Evolutionary conservation across 345 rosid genomes (phyloP), one percentile per base, ranked within the genome.

Genomic region (Citrus glauca): DNA sequence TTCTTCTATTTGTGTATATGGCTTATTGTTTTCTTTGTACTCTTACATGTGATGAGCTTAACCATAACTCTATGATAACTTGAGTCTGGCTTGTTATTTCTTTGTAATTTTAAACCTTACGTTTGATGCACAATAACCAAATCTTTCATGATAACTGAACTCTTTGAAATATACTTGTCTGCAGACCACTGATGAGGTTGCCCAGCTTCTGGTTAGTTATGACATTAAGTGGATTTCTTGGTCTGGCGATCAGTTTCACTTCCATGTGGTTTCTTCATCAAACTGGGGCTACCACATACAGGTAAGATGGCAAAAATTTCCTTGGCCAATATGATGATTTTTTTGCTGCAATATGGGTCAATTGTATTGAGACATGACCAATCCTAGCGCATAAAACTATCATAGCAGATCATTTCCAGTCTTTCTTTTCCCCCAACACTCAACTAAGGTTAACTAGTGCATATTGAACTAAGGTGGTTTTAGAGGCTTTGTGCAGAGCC

Each of bases 221-320:
- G 82, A 94, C 99, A 35, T 84, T 94, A 33, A 94, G 99, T 82
- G 99, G 99, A 77, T 87, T 94, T 76, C 83, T 96, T 74, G 99
- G 99, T 68, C 89, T 96, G 69, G 99, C 97, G 42, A 96, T 96
- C 84, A 96, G 99, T 90, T 94, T 96, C 86, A 88, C 97, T 79
- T 96, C 99, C 22, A 91, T 96, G 97, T 96, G 99, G 99, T 96
- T 96, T 90, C 98, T 96, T 84, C 97, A 94, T 83, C 98, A 96
- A 84, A 96, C 99, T 11, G 97, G 98, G 69, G 99, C 98, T 30
- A 96, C 99, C 66, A 96, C 99, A 2, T 94, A 94, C 86, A 96
- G 99, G 99, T 91, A 87, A 69, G 72, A 81, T 74, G 57, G 55
- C 67, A 76, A 67, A 50, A 24, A 5, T 1, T 16, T 66, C 48